Conservation (phyloP, 345 rosid species). For the Crucihimalaya himalaica region DNA sequence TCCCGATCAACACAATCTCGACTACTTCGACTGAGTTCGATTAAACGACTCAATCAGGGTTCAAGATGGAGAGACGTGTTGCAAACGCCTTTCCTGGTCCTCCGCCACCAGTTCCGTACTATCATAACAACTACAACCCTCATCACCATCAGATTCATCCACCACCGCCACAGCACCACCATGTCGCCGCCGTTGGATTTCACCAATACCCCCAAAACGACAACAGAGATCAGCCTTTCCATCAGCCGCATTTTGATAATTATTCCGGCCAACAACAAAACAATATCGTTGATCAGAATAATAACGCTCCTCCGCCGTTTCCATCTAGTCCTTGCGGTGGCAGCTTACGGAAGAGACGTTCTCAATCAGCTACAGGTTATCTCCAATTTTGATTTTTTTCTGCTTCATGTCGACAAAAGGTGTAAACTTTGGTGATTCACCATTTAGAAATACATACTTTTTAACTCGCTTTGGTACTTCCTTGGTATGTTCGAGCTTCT, state of each 20-base stretch:
- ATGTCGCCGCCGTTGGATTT: slow-evolving; percentile 32
- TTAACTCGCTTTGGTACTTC: background rate
- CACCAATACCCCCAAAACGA: slow-evolving; percentile 38
- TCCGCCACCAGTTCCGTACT: slow-evolving; percentile 35
- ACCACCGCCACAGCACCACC: slow-evolving; percentile 33
- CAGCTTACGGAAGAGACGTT: slow-evolving; percentile 52
- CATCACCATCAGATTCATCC: slow-evolving; percentile 39
- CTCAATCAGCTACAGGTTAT: slow-evolving; percentile 44
- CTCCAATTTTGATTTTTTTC: background rate
- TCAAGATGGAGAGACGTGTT: slow-evolving; percentile 30
- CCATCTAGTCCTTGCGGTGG: slow-evolving; percentile 37
- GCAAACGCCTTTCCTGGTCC: slow-evolving; percentile 29
- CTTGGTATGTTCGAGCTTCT: background rate
- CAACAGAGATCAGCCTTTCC: slow-evolving; percentile 39
- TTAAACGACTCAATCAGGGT: background rate
- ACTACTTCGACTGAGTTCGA: background rate
- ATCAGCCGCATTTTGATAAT: slow-evolving; percentile 38
- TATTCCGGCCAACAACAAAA: slow-evolving; percentile 39
- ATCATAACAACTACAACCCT: slow-evolving; percentile 37
- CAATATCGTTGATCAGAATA: slow-evolving; percentile 40
- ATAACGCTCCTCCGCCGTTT: slow-evolving; percentile 32
- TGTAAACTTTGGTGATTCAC: slow-evolving; percentile 2
- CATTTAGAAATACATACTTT: background rate
- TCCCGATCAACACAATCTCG: background rate
- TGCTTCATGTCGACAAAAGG: background rate